phyloP scores from a whole-genome alignment of 148 eudicot species.

The Chenopodium album region DNA sequence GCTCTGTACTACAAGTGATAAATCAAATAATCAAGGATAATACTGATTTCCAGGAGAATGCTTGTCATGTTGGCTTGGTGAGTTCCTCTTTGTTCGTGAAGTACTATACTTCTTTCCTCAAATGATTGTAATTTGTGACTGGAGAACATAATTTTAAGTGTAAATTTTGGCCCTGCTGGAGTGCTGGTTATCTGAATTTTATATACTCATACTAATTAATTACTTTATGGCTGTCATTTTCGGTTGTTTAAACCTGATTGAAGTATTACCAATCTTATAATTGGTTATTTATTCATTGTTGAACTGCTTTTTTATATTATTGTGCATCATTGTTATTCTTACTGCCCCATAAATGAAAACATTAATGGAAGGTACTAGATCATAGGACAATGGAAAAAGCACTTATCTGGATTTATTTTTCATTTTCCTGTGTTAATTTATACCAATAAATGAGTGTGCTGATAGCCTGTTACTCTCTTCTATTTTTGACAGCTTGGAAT shows the following conservation, averaged over 20 bases:
- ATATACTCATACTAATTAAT: background rate
- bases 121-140: background rate
- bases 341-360: background rate
- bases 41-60: conserved; percentile 87
- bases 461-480: background rate
- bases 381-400: too few species aligned
- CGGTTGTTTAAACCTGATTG: background rate
- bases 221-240: background rate
- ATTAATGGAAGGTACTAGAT: background rate
- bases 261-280: background rate
- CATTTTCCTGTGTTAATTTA: background rate
- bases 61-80: conserved; percentile 96
- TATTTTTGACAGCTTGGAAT: background rate
- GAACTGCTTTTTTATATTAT: background rate
- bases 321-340: background rate
- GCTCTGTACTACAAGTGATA: conserved; percentile 89
- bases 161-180: background rate
- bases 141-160: background rate
- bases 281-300: background rate
- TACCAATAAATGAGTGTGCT: background rate
- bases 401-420: background rate
- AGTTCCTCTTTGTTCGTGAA: conserved; percentile 32
- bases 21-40: conserved; percentile 89
- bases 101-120: background rate
- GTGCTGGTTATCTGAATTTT: background rate